Conservation (phyloP, 2,329 filamentous ascomycete genomes). For the Rhinocladiella mackenziei region DNA sequence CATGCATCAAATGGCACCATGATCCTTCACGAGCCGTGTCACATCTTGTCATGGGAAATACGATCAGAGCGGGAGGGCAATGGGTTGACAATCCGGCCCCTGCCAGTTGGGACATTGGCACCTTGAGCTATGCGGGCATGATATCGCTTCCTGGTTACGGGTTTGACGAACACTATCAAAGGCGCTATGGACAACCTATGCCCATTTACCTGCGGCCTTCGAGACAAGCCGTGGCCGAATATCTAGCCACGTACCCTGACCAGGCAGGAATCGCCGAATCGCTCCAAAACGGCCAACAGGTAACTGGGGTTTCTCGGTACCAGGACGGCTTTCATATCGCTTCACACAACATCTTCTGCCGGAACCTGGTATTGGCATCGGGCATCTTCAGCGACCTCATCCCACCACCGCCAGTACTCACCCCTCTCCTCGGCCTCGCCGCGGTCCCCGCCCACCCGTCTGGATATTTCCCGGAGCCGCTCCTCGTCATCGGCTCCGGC, state of each 20-base stretch:
- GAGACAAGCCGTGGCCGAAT: constrained; percentile 52
- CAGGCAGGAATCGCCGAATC: constrained; percentile 50
- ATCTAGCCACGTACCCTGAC: constrained; percentile 52
- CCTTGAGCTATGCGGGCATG: constrained; percentile 60
- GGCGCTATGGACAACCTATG: constrained; percentile 39
- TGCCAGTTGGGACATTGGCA: constrained; percentile 55
- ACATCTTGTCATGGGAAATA: constrained; percentile 54
- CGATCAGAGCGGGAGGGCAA: constrained; percentile 52
- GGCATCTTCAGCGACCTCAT: constrained; percentile 57
- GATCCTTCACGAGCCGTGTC: constrained; percentile 49
- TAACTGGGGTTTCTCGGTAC: constrained; percentile 44
- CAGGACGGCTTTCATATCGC: constrained; percentile 48
- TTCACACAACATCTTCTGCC: constrained; percentile 52
- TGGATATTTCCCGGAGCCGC: constrained; percentile 36
- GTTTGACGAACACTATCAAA: constrained; percentile 51
- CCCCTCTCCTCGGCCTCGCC: constrained; percentile 39
- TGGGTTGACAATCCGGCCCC: constrained; percentile 54
- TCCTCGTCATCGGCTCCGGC: constrained; percentile 58
- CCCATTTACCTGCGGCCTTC: constrained; percentile 55
- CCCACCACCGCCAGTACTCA: constrained; percentile 48
- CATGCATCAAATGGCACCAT: constrained; percentile 53
- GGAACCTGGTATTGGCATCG: constrained; percentile 55
- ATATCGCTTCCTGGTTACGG: constrained; percentile 58
- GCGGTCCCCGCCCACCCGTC: too few species aligned
- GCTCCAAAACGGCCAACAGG: constrained; percentile 43